Evolutionary conservation across 257 asterid species (phyloP), one percentile per base, ranked within the genome.

Genomic region (Solanum piurae): DNA sequence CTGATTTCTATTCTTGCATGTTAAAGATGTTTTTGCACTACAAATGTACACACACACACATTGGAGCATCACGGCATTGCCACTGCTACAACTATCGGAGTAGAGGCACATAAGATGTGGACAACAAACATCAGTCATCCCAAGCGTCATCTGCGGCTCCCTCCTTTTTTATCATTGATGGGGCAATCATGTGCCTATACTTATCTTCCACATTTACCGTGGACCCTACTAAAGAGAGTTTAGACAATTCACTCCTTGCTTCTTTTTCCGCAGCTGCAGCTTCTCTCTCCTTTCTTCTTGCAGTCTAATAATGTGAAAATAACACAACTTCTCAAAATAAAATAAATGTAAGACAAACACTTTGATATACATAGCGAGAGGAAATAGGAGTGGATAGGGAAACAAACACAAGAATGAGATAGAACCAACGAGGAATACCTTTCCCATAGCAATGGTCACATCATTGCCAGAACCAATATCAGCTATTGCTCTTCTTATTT

Each of bases 101-200:
- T 46, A 80, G 42, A 82, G 86, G 69, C 44, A 18, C 69, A 49
- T 49, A 79, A 79, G 85, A 79, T 79, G 66, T 27, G 14, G 27
- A 49, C 44, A 82, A 11, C 68, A 49, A 49, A 49, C 86, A 49
- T 93, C 88, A 95, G 86, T 94, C 97, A 88, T 94, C 98, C 98
- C 98, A 95, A 68, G 98, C 98, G 86, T 89, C 95, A 72, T 95
- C 98, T 21, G 97, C 98, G 33, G 96, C 88, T 40, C 98, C 98
- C 89, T 94, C 97, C 82, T 91, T 92, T 91, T 87, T 92, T 74
- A 55, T 89, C 87, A 33, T 87, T 20, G 94, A 87, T 31, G 96
- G 93, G 87, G 91, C 89, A 29, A 95, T 91, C 98, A 95, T 93
- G 93, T 95, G 95, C 91, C 94, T 83, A 34, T 93, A 94, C 86